phyloP scores from a whole-genome alignment of 345 rosid species.

The Clausena lansium region DNA sequence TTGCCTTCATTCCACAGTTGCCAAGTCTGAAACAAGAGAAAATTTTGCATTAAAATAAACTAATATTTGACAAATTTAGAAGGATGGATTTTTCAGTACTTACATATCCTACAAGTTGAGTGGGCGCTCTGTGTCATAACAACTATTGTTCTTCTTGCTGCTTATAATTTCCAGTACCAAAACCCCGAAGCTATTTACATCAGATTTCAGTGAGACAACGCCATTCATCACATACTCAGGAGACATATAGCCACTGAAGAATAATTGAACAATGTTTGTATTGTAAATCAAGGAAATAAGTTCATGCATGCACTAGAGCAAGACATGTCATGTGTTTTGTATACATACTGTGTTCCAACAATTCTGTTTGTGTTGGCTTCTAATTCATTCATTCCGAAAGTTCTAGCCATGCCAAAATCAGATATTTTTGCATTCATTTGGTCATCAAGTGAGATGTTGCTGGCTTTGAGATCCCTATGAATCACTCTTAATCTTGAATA shows the following conservation, averaged over 20 bases:
- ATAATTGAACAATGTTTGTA: background rate
- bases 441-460: too few species aligned
- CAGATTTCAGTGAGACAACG: background rate
- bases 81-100: background rate
- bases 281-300: too few species aligned
- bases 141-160: constrained; percentile 7
- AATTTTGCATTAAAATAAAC: background rate
- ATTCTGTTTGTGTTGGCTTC: too few species aligned
- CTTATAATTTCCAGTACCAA: constrained; percentile 6
- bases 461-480: too few species aligned
- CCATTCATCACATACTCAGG: constrained; percentile 11
- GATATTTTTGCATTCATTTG: too few species aligned
- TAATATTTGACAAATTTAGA: too few species aligned
- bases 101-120: constrained; percentile 20
- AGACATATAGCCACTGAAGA: constrained; percentile 7
- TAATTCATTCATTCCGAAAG: too few species aligned
- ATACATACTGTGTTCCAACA: too few species aligned
- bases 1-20: constrained; percentile 7
- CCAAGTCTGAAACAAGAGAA: constrained; percentile 12
- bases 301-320: too few species aligned
- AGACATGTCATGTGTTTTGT: too few species aligned
- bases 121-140: background rate
- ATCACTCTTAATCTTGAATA: too few species aligned
- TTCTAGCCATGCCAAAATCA: too few species aligned
- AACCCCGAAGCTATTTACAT: constrained; percentile 13